Base-by-base conservation (phyloP, 202 grass and related monocot genomes). In the Alloteropsis angusta region DNA sequence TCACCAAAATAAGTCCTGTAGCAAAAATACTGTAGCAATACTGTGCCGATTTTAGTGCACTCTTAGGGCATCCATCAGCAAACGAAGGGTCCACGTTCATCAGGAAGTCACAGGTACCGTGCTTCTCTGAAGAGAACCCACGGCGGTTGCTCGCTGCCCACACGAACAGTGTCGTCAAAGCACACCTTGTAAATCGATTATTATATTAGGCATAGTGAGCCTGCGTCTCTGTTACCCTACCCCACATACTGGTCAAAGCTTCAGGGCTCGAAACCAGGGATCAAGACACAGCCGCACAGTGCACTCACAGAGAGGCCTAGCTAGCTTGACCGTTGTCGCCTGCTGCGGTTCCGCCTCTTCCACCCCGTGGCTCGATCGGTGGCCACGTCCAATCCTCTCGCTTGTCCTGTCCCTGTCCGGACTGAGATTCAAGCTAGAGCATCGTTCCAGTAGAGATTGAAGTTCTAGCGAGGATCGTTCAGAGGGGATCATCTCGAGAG, bases 81-180 rank as follows among this genome's bases (percentile, higher is more conserved):
- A n/a, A n/a, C n/a, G n/a, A n/a, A n/a, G n/a, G n/a, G n/a, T n/a
- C n/a, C n/a, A n/a, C n/a, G n/a, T n/a, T n/a, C n/a, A n/a, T n/a
- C n/a, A n/a, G n/a, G n/a, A n/a, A n/a, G n/a, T n/a, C n/a, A n/a
- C n/a, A n/a, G n/a, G n/a, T n/a, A n/a, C n/a, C n/a, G n/a, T n/a
- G n/a, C n/a, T n/a, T n/a, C n/a, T n/a, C n/a, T n/a, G n/a, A n/a
- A n/a, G n/a, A n/a, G n/a, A n/a, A n/a, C n/a, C n/a, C n/a, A n/a
- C n/a, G n/a, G 32, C 59, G n/a, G 34, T 41, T 18, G 44, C 23
- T 30, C 47, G 44, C 38, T 58, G 83, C 22, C 65, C n/a, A n/a
- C 37, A 61, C 19, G 16, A 64, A 71, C 46, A 77, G 55, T 36
- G n/a, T 34, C 6, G 84, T 82, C 84, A 77, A 82, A 82, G 25